Conservation (phyloP, 345 rosid species). For the Aquilaria sinensis region DNA sequence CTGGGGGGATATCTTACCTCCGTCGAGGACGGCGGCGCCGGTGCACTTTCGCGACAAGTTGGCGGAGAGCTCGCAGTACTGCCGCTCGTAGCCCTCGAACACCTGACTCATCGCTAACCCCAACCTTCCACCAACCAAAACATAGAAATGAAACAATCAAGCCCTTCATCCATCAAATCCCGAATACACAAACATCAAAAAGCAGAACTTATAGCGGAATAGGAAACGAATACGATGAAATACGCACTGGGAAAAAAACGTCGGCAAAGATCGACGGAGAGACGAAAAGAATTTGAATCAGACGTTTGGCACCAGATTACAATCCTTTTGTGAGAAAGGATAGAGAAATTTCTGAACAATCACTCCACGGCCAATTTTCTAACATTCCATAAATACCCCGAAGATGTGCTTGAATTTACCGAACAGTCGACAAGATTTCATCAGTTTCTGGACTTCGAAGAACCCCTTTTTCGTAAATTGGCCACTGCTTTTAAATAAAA, state of each 20-base stretch:
- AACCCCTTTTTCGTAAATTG: too few species aligned
- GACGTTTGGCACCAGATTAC: too few species aligned
- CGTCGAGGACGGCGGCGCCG: constrained; percentile 24
- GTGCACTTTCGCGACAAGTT: constrained; percentile 24
- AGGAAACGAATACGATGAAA: not conserved
- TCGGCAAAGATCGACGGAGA: not conserved
- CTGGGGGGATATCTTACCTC: constrained; percentile 18
- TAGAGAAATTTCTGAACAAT: too few species aligned
- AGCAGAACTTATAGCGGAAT: not conserved
- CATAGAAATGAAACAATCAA: too few species aligned
- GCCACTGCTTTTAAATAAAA: too few species aligned
- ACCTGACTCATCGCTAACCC: constrained; percentile 30
- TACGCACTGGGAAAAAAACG: not conserved
- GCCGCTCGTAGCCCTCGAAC: constrained; percentile 26
- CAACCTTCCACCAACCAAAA: constrained; percentile 9
- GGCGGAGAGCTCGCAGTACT: constrained; percentile 24
- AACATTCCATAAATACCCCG: too few species aligned
- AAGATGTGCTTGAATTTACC: too few species aligned
- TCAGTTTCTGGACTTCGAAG: too few species aligned
- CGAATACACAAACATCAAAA: not conserved
- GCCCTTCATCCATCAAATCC: not conserved
- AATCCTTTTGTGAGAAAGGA: too few species aligned
- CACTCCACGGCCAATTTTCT: too few species aligned
- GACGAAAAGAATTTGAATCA: not conserved
- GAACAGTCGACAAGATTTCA: too few species aligned